Percentiles rank a stretch among this genome's conserved stretches.
Evolutionary conservation across 208 protist species (phyloP).

Genomic region (Leishmania lainsoni): DNA sequence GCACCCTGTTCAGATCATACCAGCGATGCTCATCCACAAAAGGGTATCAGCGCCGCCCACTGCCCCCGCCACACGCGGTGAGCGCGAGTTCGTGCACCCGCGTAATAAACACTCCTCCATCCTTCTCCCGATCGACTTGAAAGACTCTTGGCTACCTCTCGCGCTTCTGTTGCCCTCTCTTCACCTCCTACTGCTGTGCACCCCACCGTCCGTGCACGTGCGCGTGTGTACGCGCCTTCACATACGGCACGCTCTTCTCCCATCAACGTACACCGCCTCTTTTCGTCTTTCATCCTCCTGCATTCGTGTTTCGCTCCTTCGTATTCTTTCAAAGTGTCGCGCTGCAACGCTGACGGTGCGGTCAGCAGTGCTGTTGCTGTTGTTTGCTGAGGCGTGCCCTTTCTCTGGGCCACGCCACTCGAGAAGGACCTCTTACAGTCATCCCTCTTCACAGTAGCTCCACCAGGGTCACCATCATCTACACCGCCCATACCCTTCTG

Average conservation of each 20-base stretch:
- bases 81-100: neutral
- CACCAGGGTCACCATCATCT: no score
- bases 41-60: neutral
- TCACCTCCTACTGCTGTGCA: neutral
- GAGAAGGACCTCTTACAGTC: no score
- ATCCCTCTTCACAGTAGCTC: no score
- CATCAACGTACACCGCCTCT: neutral
- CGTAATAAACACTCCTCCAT: neutral
- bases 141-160: neutral
- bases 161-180: neutral
- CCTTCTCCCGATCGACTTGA: neutral
- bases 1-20: neutral
- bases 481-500: no score
- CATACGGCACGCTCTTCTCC: neutral
- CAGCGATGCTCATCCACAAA: neutral
- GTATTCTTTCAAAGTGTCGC: neutral
- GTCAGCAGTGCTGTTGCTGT: neutral
- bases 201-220: neutral
- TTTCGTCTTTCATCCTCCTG: neutral
- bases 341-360: neutral
- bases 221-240: neutral
- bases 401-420: neutral
- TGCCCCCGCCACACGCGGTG: neutral
- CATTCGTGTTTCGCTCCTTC: neutral
- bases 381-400: neutral